phyloP scores from a whole-genome alignment of 2,329 filamentous ascomycete species.

The Penicillium fuscoglaucum region DNA sequence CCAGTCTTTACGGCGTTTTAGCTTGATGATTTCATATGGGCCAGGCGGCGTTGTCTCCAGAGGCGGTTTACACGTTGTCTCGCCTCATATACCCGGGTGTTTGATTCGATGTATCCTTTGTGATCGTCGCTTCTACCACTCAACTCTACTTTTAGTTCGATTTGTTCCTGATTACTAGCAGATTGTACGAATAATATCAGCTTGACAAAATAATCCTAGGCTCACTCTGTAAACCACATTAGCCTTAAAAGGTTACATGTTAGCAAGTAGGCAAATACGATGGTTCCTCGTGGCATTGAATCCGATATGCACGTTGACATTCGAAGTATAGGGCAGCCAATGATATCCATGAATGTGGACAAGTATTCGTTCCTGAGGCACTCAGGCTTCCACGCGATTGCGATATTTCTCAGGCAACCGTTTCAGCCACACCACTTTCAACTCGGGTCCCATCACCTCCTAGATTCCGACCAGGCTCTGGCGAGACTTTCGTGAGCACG shows the following conservation, averaged over 20 bases:
- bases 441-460: not conserved
- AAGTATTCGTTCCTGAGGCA: constrained; percentile 5
- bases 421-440: constrained; percentile 6
- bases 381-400: constrained; percentile 1
- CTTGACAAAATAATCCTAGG: not conserved
- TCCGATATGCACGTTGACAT: not conserved
- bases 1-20: constrained; percentile 33
- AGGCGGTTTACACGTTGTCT: constrained; percentile 28
- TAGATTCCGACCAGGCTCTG: not conserved
- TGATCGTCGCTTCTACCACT: not conserved
- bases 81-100: constrained; percentile 40
- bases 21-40: constrained; percentile 29
- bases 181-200: constrained; percentile 2
- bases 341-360: not conserved
- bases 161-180: not conserved
- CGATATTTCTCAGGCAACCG: not conserved
- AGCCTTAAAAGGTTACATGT: not conserved
- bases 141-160: not conserved
- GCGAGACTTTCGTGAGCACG: not conserved
- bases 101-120: constrained; percentile 17
- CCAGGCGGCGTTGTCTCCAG: constrained; percentile 34
- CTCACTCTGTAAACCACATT: not conserved
- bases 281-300: not conserved
- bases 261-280: not conserved
- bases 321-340: constrained; percentile 12